Evolutionary conservation across 805 yeast genomes (phyloP).

Genomic region (Metschnikowia gruessii): DNA sequence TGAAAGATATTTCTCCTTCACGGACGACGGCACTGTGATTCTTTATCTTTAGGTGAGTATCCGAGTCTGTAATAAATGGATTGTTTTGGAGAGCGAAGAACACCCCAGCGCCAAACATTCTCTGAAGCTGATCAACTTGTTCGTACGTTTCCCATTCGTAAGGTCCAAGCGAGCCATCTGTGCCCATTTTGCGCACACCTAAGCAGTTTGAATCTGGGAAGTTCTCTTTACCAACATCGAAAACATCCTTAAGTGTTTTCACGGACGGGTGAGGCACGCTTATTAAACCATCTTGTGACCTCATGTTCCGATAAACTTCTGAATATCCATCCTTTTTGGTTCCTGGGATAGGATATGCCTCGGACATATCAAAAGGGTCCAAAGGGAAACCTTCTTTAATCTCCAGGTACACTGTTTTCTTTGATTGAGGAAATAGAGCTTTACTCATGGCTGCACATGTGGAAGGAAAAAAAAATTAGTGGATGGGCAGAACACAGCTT

Average conservation of each 20-base stretch:
- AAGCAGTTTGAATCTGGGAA: constrained; percentile 9
- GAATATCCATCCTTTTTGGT: constrained; percentile 16
- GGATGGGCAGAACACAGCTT: background rate
- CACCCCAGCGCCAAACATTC: constrained; percentile 18
- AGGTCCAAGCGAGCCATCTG: constrained; percentile 13
- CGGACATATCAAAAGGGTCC: constrained; percentile 6
- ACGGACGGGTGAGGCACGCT: constrained; percentile 16
- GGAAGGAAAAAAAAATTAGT: background rate
- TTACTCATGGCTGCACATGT: constrained; percentile 1
- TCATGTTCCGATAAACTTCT: constrained; percentile 15
- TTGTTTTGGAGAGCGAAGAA: constrained; percentile 26
- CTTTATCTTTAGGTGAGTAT: constrained; percentile 26
- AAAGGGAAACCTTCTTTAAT: constrained; percentile 9
- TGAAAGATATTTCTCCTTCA: constrained; percentile 28
- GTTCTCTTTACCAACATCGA: constrained; percentile 9
- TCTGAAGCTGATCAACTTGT: constrained; percentile 6
- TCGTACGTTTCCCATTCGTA: constrained; percentile 15
- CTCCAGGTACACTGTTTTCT: constrained; percentile 4
- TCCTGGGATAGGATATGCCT: constrained; percentile 15
- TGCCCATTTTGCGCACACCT: constrained; percentile 9
- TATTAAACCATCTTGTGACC: constrained; percentile 12
- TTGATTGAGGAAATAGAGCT: constrained; percentile 11
- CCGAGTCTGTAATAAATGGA: constrained; percentile 28
- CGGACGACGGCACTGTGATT: constrained; percentile 11
- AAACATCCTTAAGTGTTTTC: constrained; percentile 12